Evolutionary conservation across 2,329 filamentous ascomycete genomes (phyloP), one percentile per base, ranked within the genome.

Genomic region (Phialophora chinensis): DNA sequence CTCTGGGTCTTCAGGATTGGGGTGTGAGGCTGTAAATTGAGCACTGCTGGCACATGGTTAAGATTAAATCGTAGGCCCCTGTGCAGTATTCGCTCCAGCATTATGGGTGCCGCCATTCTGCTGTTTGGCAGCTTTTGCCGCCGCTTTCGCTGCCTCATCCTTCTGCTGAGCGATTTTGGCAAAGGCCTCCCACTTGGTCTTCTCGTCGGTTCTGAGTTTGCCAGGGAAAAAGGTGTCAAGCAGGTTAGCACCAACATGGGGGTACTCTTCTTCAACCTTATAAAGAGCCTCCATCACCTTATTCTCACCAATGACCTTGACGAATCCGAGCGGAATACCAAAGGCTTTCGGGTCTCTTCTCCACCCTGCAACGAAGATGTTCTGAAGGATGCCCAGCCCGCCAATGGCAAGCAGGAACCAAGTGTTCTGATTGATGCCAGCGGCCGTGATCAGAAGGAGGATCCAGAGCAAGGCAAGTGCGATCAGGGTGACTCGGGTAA

Each of bases 321-420:
- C 66, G 55, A 72, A 73, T 1, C 70, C 67, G 8, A 79, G 62
- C 2, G 73, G 76, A 4, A 77, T 62, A 0, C 77, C 77, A 60
- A 75, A 74, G 2, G 73, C 72, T n/a, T 72, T 56, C 0, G 78
- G 75, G 2, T 61, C 55, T 3, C 77, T 72, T 44, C 69, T 66
- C 38, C 66, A 69, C 8, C 73, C 76, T 0, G 78, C 77, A 3
- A 77, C 74, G 59, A 72, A 72, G 17, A 76, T 71, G 62, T 79
- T 80, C 59, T 81, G 78, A 0, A 79, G 47, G 65, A 80, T 79
- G 14, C 79, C 79, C 27, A 80, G 68, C 8, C 72, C 73, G 4
- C 79, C 79, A 7, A 80, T 72, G 1, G 70, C 75, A 6, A 80
- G 67, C 3, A 80, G 67, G 57, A 73, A 79, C 78, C 78, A 81